Evolutionary conservation across 225 moss, liverwort and hornwort species (phyloP), one percentile per base, ranked within the genome.

Genomic region (Marchantia paleacea): DNA sequence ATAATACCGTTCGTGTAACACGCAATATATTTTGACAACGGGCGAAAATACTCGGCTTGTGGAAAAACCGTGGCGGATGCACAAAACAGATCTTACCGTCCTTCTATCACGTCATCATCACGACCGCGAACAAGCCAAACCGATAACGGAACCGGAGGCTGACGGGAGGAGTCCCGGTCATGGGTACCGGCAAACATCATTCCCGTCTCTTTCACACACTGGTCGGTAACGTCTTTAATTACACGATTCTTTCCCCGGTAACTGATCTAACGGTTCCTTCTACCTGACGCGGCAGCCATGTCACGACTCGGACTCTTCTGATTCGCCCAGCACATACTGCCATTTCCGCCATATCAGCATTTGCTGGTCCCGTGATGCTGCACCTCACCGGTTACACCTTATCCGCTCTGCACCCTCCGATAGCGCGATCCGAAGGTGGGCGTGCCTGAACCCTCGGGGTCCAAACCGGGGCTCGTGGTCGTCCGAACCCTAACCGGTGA

Each of bases 251-350:
- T 65, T 78, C 78, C 49, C 64, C 78, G 78, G 64, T 78, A 78
- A 78, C 78, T 78, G 78, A 78, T 78, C 78, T 78, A 78, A 78
- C 78, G 78, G 78, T 78, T 66, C 78, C 52, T 50, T 65, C 15
- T 65, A 65, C 64, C 63, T 63, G 78, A 78, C 48, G 53, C 64
- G 10, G 47, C 29, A 51, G 26, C 78, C 78, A 78, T 31, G 64
- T 78, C 78, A 24, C 63, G 22, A 16, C 15, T 47, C 49, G 24
- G 14, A 12, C 25, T 25, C 62, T 26, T 52, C 39, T 28, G n/a
- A 78, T 78, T 78, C 50, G 62, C 20, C 28, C 57, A 22, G 78
- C 78, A 25, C 50, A 3, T 24, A 16, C 19, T 54, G 57, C 29
- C 12, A 49, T 30, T 76, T 76, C 57, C 76, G 73, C 55, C 75